These are phyloP conservation scores for Pseudopyricularia javanii DNA, from an alignment of 2,329 filamentous ascomycete genomes.

Conservation along the genomic window DNA sequence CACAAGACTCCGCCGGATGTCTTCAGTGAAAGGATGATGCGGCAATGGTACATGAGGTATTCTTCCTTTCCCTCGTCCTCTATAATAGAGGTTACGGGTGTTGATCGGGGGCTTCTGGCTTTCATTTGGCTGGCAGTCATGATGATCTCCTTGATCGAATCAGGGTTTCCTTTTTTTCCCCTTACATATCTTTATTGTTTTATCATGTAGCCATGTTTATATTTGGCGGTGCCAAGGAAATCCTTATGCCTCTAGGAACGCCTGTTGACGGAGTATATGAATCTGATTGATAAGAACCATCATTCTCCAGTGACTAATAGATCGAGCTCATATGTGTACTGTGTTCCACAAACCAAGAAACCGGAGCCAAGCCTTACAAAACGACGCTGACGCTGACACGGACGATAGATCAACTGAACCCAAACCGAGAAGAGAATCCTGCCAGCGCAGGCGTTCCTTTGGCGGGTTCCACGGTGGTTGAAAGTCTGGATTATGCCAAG, in stretches of 20 bases:
- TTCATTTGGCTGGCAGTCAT: too few species aligned
- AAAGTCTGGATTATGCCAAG: slow-evolving; percentile 36
- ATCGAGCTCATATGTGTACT: neutral
- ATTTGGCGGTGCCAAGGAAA: neutral
- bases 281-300: neutral
- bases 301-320: neutral
- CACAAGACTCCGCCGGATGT: neutral
- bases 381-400: neutral
- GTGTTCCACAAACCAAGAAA: neutral
- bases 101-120: too few species aligned
- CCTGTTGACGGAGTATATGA: neutral
- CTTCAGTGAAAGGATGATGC: too few species aligned
- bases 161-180: too few species aligned
- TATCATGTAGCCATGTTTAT: neutral
- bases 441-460: slow-evolving; percentile 53
- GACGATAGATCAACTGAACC: slow-evolving; percentile 34
- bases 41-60: too few species aligned
- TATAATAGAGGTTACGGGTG: too few species aligned
- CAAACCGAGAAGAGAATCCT: slow-evolving; percentile 65
- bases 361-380: neutral
- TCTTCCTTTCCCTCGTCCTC: too few species aligned
- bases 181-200: neutral
- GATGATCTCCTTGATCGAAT: too few species aligned
- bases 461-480: slow-evolving; percentile 46
- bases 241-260: neutral